phyloP scores from a whole-genome alignment of 352 stramenopile genomes.

The Poterioochromonas sp. region DNA sequence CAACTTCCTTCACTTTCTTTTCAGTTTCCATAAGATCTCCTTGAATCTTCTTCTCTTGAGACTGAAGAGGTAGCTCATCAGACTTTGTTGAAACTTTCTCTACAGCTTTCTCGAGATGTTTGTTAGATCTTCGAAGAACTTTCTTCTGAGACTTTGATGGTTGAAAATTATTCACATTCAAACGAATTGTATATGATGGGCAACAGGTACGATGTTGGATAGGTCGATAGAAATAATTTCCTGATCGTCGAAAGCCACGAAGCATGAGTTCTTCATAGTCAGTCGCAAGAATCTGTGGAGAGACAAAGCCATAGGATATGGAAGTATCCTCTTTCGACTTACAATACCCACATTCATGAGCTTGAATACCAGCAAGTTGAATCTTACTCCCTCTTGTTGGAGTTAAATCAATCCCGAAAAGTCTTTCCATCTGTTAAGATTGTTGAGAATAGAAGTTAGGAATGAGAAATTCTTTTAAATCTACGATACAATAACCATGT shows the following conservation, averaged over 20 bases:
- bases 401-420: too few relatives aligned
- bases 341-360: constrained; percentile 23
- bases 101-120: neutral
- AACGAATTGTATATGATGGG: constrained; percentile 49
- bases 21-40: too few relatives aligned
- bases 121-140: constrained; percentile 36
- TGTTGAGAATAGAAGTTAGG: too few relatives aligned
- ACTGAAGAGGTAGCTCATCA: too few relatives aligned
- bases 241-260: constrained; percentile 39
- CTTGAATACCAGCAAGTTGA: neutral
- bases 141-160: constrained; percentile 46
- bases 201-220: constrained; percentile 49
- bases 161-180: constrained; percentile 41
- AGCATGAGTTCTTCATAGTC: constrained; percentile 41
- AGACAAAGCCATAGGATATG: constrained; percentile 17
- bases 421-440: too few relatives aligned
- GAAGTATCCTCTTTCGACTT: neutral
- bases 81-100: neutral
- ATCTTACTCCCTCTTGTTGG: too few relatives aligned
- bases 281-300: neutral
- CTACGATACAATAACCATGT: too few relatives aligned
- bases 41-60: too few relatives aligned
- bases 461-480: too few relatives aligned
- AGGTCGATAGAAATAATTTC: constrained; percentile 51
- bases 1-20: too few relatives aligned